Evolutionary conservation across 164 flowering plant species (phyloP), one percentile per base, ranked within the genome.

Genomic region (Taxillus chinensis): DNA sequence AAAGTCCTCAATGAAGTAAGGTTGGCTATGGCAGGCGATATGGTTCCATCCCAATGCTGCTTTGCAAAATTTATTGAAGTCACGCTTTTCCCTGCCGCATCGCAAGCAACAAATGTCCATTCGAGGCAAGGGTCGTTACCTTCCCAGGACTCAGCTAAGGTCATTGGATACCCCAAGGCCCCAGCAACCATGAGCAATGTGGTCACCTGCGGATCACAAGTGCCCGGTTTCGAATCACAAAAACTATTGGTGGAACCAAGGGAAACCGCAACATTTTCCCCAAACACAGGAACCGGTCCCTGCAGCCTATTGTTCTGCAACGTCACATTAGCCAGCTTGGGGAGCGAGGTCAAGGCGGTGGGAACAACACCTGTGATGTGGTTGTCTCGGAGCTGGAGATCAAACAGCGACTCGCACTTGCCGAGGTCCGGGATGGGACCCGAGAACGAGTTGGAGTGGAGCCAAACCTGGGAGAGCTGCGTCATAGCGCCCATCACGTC

Each of bases 341-440:
- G 67, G 15, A 77, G 71, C 0, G 53, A 38, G 8, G 45, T 65
- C 57, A 86, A 37, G 2, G 82, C 66, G 2, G 62, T 10, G 0
- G 82, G 85, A 2, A 83, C 64, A 14, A 81, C 59, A 7, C 87
- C 87, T 3, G 83, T 79, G 7, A 83, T 60, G 11, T 11, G 72
- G 68, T 83, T 83, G 48, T 73, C 85, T 3, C 85, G 68, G 9
- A 83, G 82, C 61, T 79, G 80, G 17, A 81, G 67, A 71, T 83
- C 87, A 13, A 70, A 71, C 27, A 83, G 56, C 7, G 59, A 52
- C 2, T 60, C 58, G 63, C 79, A 76, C 0, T 75, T 70, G 0
- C 80, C 68, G 5, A 83, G 71, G 49, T 83, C 85, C 0, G 87
- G 87, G 40, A 83, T 63, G 0, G 82, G 72, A 13, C 87, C 87